Evolutionary conservation across 768 basidiomycete genomes (phyloP).

Genomic region (Rhizopogon sp.): DNA sequence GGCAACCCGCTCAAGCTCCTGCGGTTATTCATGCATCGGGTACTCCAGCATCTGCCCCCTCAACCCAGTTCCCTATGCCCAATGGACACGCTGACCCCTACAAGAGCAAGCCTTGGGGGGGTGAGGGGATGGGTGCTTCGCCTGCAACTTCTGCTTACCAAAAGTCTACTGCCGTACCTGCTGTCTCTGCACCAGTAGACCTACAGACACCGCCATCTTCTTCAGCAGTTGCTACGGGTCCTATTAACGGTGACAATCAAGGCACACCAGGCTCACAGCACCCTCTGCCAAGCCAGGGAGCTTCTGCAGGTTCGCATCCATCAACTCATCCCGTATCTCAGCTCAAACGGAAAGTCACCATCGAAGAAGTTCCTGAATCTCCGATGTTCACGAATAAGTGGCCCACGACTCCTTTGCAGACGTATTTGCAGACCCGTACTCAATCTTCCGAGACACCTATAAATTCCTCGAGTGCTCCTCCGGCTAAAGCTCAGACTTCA

Average conservation of each 20-base stretch:
- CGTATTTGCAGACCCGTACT: slow-evolving; percentile 4
- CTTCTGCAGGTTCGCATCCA: not conserved
- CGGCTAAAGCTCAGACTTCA: slow-evolving; percentile 3
- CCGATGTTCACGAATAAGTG: slow-evolving; percentile 10
- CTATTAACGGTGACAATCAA: not conserved
- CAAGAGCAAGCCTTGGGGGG: not conserved
- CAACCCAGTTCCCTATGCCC: not conserved
- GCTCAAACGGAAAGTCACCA: slow-evolving; percentile 20
- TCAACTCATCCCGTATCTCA: slow-evolving; percentile 6
- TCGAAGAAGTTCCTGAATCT: slow-evolving; percentile 23
- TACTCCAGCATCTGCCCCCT: not conserved
- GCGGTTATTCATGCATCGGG: not conserved
- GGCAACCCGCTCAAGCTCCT: not conserved
- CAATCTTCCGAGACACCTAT: slow-evolving; percentile 8
- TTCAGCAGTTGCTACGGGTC: not conserved
- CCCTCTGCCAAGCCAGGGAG: not conserved
- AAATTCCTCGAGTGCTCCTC: not conserved
- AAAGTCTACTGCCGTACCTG: not conserved
- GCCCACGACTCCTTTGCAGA: not conserved
- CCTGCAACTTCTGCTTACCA: not conserved
- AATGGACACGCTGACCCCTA: not conserved
- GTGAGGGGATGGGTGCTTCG: not conserved
- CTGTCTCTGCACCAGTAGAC: not conserved
- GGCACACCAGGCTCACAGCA: not conserved
- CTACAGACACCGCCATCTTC: not conserved